These are phyloP conservation scores for Quercus phellos DNA, from an alignment of 331 rosid species.

Conservation along the genomic window DNA sequence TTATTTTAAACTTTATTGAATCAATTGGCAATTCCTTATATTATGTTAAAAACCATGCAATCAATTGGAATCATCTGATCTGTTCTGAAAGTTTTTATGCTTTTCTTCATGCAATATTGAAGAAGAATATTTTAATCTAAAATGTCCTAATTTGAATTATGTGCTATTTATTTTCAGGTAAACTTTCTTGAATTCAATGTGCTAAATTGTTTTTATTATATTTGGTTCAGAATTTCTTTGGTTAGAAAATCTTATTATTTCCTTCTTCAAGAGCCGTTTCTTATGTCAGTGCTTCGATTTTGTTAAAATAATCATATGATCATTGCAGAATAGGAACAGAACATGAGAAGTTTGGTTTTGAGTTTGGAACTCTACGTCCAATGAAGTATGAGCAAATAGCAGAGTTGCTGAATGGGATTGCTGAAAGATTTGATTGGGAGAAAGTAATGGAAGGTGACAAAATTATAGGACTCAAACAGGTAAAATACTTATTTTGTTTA, in stretches of 20 bases:
- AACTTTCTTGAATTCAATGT: not conserved
- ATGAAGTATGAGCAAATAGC: conserved; percentile 87
- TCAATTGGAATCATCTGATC: not conserved
- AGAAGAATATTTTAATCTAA: not conserved
- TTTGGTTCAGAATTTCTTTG: not conserved
- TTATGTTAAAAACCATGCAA: not conserved
- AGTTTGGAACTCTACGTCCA: conserved; percentile 69
- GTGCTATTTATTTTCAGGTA: not conserved
- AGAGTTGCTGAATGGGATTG: conserved; percentile 69
- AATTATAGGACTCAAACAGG: conserved; percentile 96
- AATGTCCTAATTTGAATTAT: not conserved
- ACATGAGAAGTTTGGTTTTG: conserved; percentile 98
- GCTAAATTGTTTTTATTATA: not conserved
- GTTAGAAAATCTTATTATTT: not conserved
- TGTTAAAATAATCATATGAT: conserved; percentile 18
- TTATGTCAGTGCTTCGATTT: not conserved
- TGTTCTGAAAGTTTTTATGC: not conserved
- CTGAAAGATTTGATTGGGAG: conserved; percentile 97
- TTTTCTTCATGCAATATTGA: not conserved
- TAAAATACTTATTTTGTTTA: conserved; percentile 5
- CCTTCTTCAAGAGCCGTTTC: not conserved
- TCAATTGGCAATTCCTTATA: not conserved
- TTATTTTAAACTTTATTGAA: not conserved
- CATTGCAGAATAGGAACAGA: conserved; percentile 94
- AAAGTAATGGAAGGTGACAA: conserved; percentile 85